Conservation (phyloP, 2,329 filamentous ascomycete species). For the Aspergillus nomiae region DNA sequence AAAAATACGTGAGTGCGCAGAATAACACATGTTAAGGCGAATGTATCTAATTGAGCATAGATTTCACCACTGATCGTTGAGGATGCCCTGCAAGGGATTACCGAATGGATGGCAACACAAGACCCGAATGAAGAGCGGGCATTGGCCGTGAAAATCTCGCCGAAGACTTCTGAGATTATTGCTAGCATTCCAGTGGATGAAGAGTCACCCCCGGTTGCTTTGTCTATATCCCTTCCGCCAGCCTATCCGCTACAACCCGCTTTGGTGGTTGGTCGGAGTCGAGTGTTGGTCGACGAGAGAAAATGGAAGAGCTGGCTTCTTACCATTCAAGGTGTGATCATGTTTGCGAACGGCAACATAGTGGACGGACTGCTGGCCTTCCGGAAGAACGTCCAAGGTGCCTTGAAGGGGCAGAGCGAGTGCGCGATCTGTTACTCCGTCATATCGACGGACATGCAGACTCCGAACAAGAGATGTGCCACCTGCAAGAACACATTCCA, state of each 20-base stretch:
- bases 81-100: constrained; percentile 42
- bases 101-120: constrained; percentile 45
- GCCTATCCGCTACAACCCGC: constrained; percentile 83
- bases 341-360: constrained; percentile 85
- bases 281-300: constrained; percentile 84
- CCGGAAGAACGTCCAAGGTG: constrained; percentile 81
- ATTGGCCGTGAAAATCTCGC: constrained; percentile 70
- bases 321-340: constrained; percentile 87
- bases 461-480: constrained; percentile 86
- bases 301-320: constrained; percentile 93
- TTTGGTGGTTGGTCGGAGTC: constrained; percentile 72
- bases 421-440: constrained; percentile 98
- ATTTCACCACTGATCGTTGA: constrained; percentile 46
- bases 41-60: constrained; percentile 24
- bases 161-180: constrained; percentile 72
- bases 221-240: constrained; percentile 77
- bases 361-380: constrained; percentile 86
- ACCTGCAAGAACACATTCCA: constrained; percentile 97
- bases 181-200: constrained; percentile 89
- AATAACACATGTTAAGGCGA: constrained; percentile 37
- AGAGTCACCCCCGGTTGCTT: constrained; percentile 74
- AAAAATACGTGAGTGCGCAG: constrained; percentile 75
- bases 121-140: constrained; percentile 54
- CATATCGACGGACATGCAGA: constrained; percentile 81
- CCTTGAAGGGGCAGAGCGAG: constrained; percentile 88